These are phyloP conservation scores for Botrytis deweyae DNA, from an alignment of 2,329 filamentous ascomycete species.

Conservation along the genomic window DNA sequence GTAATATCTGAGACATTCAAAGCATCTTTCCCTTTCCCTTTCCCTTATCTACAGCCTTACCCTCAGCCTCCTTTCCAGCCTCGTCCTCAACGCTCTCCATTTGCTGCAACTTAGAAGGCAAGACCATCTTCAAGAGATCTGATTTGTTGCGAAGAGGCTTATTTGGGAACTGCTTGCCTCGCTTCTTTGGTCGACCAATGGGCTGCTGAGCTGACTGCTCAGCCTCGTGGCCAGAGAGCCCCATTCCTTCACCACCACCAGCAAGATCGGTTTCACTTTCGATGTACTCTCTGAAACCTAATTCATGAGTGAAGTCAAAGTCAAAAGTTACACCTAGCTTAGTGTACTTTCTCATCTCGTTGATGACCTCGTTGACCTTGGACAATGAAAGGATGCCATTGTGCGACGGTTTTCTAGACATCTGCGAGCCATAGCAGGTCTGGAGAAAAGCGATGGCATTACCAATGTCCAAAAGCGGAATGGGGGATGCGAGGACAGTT, in stretches of 20 bases:
- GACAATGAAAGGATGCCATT: neutral
- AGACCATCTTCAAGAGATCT: neutral
- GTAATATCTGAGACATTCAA: neutral
- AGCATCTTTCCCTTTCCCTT: too few species aligned
- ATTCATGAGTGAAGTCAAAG: too few species aligned
- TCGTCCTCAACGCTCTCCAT: neutral
- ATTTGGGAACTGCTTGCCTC: neutral
- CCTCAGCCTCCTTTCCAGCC: neutral
- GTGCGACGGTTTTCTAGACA: neutral
- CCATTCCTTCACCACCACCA: neutral
- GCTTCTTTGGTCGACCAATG: neutral
- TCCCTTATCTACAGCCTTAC: neutral
- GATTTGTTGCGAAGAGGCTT: neutral
- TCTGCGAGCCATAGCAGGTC: neutral
- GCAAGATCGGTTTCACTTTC: neutral
- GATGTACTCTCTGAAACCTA: neutral
- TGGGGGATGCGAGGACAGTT: neutral
- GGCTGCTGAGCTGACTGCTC: neutral
- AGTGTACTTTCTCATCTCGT: neutral
- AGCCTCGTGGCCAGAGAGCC: neutral
- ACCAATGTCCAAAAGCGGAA: neutral
- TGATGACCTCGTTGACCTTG: neutral
- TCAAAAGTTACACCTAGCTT: too few species aligned
- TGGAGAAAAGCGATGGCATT: neutral
- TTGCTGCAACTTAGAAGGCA: neutral